Base-by-base conservation (phyloP, 352 stramenopile genomes). In the Aphanomyces euteiches region DNA sequence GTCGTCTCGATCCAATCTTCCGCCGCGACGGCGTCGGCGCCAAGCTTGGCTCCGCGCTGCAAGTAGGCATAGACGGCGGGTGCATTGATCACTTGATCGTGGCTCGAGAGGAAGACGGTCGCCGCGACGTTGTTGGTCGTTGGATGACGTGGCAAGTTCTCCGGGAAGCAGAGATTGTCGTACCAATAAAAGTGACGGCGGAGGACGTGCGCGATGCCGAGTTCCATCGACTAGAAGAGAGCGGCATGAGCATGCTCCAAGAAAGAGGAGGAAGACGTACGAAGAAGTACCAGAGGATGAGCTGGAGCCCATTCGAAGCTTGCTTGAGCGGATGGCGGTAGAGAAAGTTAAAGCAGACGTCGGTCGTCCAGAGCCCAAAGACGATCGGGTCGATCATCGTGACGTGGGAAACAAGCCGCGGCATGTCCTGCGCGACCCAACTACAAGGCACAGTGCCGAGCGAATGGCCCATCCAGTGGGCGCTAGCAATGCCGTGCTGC, bases 141-240 rank as follows among this genome's bases (percentile, higher is more conserved):
- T 19, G 54, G 54, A 37, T 61, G 19, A 37, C 54, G 54, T 41
- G 54, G 54, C 54, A 61, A 40, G 3, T 61, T 19, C 54, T 61
- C 54, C 8, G 54, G 54, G 54, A 61, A 39, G 54, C 54, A 61
- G 17, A 61, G 17, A 37, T 45, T 39, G 54, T 40, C 37, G 21
- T 61, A 61, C 54, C 54, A 61, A 28, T 37, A 61, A 61, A 61
- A 61, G 54, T 61, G 54, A 37, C 54, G 54, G 6, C 54, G 54
- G 28, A 61, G 39, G 17, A 40, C 13, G 28, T 61, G 54, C 15
- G 36, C 54, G 43, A 61, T 61, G 15, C 37, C 17, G 10, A 61
- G 12, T 17, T 61, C 54, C 10, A 15, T 37, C 54, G 54, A 61
- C 43, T 50, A 50, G 10, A n/a, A 12, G 43, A 15, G 8, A 50